These are phyloP conservation scores for Murraya paniculata DNA, from an alignment of 345 rosid genomes.

Conservation along the genomic window DNA sequence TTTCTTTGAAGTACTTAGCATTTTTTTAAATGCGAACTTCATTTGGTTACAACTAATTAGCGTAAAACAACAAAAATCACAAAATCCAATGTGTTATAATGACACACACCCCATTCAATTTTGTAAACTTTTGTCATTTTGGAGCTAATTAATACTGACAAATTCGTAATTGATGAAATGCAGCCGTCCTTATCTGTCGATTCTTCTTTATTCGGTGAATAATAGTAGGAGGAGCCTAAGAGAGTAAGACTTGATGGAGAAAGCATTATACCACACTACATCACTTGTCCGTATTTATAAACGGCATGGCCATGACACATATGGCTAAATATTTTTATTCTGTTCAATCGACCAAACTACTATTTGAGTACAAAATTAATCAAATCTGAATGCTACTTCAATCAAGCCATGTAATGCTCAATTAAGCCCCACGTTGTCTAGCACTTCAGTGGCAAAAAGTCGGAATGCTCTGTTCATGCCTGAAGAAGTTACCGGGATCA, in stretches of 20 bases:
- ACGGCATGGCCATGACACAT: background rate
- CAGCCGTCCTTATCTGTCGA: too few relatives aligned
- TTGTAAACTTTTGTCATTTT: too few relatives aligned
- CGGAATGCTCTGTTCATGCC: conserved; percentile 31
- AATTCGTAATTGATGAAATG: too few relatives aligned
- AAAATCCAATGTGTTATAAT: too few relatives aligned
- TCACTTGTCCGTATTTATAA: background rate
- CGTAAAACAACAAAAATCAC: too few relatives aligned
- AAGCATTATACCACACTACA: background rate
- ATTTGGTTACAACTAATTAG: too few relatives aligned
- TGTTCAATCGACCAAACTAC: background rate
- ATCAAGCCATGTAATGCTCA: background rate
- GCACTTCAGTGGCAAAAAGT: background rate
- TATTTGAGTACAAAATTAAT: background rate
- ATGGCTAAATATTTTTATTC: background rate
- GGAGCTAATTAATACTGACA: too few relatives aligned
- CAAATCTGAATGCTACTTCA: background rate
- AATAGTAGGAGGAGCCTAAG: background rate
- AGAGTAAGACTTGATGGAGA: background rate
- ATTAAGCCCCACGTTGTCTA: background rate
- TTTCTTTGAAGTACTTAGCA: too few relatives aligned
- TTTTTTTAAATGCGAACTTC: too few relatives aligned
- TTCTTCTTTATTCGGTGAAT: too few relatives aligned
- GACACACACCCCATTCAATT: too few relatives aligned
- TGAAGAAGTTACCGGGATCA: conserved; percentile 28